Conservation (phyloP, 129 eudicot species). For the Chrysanthemum lavandulifolium region DNA sequence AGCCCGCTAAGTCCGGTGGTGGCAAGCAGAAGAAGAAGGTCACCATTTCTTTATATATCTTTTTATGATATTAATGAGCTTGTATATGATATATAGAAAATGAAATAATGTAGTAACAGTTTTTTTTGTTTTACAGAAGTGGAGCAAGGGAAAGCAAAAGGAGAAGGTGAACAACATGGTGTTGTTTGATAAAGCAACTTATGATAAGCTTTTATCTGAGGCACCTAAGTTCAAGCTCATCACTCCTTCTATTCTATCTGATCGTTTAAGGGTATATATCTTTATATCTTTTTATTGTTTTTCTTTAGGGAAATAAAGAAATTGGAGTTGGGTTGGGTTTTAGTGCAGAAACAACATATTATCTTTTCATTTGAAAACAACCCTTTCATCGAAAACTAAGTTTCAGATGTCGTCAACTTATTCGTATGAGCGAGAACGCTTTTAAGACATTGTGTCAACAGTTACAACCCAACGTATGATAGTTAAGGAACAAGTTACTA, state of each 20-base stretch:
- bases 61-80: not conserved
- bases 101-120: not conserved
- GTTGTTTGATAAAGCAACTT: constrained; percentile 69
- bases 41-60: not conserved
- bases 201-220: constrained; percentile 74
- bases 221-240: constrained; percentile 75
- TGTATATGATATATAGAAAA: not conserved
- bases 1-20: constrained; percentile 78
- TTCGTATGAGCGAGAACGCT: no score
- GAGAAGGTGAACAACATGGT: constrained; percentile 97
- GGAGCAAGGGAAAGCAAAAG: constrained; percentile 97
- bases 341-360: no score
- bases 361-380: no score
- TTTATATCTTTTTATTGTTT: no score
- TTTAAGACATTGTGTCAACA: no score
- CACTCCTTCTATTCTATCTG: constrained; percentile 69
- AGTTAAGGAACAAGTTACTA: no score
- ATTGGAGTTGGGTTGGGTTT: no score
- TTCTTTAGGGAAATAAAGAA: no score
- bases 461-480: no score
- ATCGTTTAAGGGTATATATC: constrained; percentile 62
- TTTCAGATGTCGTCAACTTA: no score
- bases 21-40: constrained; percentile 84
- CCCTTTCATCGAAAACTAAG: no score
- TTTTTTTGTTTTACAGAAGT: constrained; percentile 42